Conservation (phyloP, 257 asterid genomes). For the Solanum phureja region DNA sequence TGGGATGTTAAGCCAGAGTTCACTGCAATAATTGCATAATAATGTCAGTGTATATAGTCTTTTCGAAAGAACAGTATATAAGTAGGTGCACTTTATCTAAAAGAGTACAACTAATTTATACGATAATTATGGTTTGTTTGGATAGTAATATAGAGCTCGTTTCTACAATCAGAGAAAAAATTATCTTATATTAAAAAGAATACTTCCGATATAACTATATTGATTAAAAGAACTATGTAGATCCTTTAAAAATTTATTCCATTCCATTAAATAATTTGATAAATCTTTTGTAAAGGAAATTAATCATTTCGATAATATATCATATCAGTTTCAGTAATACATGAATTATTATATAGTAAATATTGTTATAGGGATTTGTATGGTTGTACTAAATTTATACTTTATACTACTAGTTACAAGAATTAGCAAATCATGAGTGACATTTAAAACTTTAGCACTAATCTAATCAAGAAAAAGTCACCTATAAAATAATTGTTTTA, state of each 20-base stretch:
- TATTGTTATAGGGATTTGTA: background rate
- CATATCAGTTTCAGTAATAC: background rate
- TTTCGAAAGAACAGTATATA: background rate
- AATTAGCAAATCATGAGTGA: too few species aligned
- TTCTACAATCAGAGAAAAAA: background rate
- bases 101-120: background rate
- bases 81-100: background rate
- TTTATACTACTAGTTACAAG: too few species aligned
- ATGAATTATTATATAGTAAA: background rate
- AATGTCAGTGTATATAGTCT: background rate
- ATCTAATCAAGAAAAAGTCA: background rate
- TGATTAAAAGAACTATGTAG: background rate
- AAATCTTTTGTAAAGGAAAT: background rate
- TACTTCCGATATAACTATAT: background rate
- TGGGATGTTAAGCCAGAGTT: too few species aligned
- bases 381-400: background rate
- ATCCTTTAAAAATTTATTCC: background rate
- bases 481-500: background rate
- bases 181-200: background rate
- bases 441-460: background rate
- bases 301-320: background rate
- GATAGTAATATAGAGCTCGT: background rate
- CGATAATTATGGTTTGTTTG: background rate
- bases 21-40: too few species aligned
- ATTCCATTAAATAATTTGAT: background rate